Percentiles rank a stretch among this genome's conserved stretches.
phyloP scores from a whole-genome alignment of 1,284 basidiomycete species.

The Malassezia psittaci region DNA sequence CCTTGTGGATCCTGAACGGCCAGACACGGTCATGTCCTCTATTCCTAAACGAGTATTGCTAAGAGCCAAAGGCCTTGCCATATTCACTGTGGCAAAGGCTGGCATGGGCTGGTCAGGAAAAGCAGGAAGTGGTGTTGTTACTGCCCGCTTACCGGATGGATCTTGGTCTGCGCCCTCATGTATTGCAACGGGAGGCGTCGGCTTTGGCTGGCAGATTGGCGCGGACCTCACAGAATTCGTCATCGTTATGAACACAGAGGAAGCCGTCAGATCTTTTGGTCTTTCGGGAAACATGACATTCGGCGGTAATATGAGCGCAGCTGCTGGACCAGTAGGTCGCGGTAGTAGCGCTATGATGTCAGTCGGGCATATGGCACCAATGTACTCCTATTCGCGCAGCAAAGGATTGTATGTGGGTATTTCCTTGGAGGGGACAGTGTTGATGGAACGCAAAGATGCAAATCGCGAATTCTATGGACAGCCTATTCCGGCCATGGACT shows the following conservation, averaged over 20 bases:
- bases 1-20: conserved; percentile 77
- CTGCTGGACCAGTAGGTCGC: conserved; percentile 67
- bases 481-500: conserved; percentile 73
- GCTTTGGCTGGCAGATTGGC: conserved; percentile 87
- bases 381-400: conserved; percentile 85
- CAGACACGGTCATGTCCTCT: conserved; percentile 81
- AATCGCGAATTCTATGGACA: conserved; percentile 81
- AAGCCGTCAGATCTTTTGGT: conserved; percentile 88
- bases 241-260: conserved; percentile 89
- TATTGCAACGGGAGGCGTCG: conserved; percentile 80
- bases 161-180: conserved; percentile 95
- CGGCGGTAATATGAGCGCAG: conserved; percentile 53
- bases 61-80: conserved; percentile 69
- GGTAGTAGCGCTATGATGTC: conserved; percentile 80
- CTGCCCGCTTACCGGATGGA: conserved; percentile 85
- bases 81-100: conserved; percentile 75
- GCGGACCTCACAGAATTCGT: conserved; percentile 55
- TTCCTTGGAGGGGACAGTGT: conserved; percentile 83
- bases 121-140: conserved; percentile 85
- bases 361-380: conserved; percentile 81
- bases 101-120: conserved; percentile 95
- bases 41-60: conserved; percentile 89
- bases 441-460: conserved; percentile 82
- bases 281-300: conserved; percentile 92
- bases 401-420: conserved; percentile 86